Percentiles rank a stretch among this genome's conserved stretches.
phyloP scores from a whole-genome alignment of 2,329 filamentous ascomycete species.

The Neonectria neomacrospora region DNA sequence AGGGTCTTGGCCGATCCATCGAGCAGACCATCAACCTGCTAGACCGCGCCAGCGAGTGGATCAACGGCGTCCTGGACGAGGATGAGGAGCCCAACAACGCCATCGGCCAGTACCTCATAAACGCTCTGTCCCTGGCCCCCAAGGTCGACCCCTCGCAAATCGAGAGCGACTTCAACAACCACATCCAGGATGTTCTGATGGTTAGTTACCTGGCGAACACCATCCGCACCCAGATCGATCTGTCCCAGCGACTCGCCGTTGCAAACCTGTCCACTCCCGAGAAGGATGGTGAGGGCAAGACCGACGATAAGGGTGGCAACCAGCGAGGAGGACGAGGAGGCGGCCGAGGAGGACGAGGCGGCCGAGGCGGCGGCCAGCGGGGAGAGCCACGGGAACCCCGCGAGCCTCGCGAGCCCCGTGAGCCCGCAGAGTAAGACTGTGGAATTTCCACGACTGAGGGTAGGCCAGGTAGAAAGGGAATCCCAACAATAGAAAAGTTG shows the following conservation, averaged over 20 bases:
- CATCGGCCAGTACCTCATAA: constrained; percentile 94
- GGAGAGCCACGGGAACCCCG: constrained; percentile 58
- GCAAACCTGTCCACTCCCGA: constrained; percentile 68
- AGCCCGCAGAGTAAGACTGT: constrained; percentile 46
- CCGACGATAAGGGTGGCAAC: constrained; percentile 56
- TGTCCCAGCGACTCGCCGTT: constrained; percentile 94
- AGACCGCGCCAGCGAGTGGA: constrained; percentile 90
- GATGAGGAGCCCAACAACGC: constrained; percentile 89
- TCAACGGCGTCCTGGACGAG: constrained; percentile 93
- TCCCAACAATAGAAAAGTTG: constrained; percentile 35
- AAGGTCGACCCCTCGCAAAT: constrained; percentile 93
- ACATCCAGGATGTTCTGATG: constrained; percentile 98
- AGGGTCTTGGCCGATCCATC: constrained; percentile 85
- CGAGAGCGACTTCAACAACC: constrained; percentile 99
- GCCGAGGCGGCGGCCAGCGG: constrained; percentile 62
- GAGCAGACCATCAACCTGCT: constrained; percentile 90
- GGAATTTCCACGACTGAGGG: constrained; percentile 1
- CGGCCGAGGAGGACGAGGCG: constrained; percentile 60
- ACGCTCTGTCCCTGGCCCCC: constrained; percentile 89
- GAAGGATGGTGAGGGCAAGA: constrained; percentile 62
- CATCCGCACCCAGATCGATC: constrained; percentile 97
- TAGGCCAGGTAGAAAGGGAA: constrained; percentile 36
- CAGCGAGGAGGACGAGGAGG: constrained; percentile 59
- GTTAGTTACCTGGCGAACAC: constrained; percentile 99
- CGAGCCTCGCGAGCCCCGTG: constrained; percentile 60